Evolutionary conservation across 106 monocot species (phyloP), one percentile per base, ranked within the genome.

Genomic region (Triglochin maritima): DNA sequence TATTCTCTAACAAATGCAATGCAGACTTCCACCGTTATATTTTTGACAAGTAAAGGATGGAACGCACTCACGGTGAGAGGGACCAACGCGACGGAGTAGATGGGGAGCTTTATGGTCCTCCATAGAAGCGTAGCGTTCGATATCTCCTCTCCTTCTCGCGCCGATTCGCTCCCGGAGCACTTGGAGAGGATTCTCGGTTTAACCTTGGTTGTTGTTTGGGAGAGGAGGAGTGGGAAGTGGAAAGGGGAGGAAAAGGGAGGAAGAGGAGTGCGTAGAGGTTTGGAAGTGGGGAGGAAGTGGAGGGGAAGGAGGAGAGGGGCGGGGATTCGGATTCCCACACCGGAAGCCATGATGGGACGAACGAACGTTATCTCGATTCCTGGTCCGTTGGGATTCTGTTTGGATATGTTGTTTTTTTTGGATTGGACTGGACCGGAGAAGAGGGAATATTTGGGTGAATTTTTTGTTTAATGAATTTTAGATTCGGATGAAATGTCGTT

Each of bases 1-100:
- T n/a, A n/a, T n/a, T n/a, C n/a, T n/a, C n/a, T n/a, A n/a, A n/a
- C n/a, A n/a, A n/a, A 29, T 29, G 29, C 29, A 29, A 29, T 0
- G 29, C 29, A 29, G 29, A 29, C 1, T 29, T 29, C 29, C 29
- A 29, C 29, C 29, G 29, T 29, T 29, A 29, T 0, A 56, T 56
- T 56, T 56, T 56, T 12, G 56, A 56, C n/a, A 56, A 56, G 56
- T 56, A 56, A 56, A 12, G 16, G 55, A 56, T 16, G 9, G n/a
- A 56, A 43, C 11, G n/a, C 43, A 12, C 85, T 80, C 50, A 98
- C 96, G 11, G 88, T 82, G 49, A 98, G 84, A 17, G 96, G 91
- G 5, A 91, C 84, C 15, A 98, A 53, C 14, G 96, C 91, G 2
- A 98, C 96, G 44, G 96, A 98, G 64, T 91, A 98, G 64, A 98